Base-by-base conservation (phyloP, 345 rosid genomes). In the Linum tenue region DNA sequence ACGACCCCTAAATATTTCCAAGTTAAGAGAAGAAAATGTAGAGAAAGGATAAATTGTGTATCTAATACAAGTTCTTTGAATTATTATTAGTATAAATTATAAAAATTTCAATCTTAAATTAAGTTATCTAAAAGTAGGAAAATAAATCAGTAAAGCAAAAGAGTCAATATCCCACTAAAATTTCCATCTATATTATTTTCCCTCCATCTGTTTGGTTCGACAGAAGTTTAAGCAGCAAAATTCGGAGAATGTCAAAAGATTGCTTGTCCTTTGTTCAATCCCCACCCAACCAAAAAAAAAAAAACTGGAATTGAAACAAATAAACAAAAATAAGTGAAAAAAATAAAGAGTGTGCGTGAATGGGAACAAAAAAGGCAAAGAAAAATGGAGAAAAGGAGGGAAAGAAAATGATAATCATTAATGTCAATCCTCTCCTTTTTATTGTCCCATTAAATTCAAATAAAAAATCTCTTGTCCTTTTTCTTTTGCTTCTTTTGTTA, bases 141-240 rank as follows among this genome's bases (percentile, higher is more conserved):
- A 22, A 22, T 22, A 22, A 22, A 22, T 22, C 31, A 22, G 31
- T 22, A 22, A 22, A 22, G 31, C 31, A 22, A 22, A 22, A 22
- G 31, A 22, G 31, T 22, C 31, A 22, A 22, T 22, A 7, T 3
- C 53, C 53, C 53, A 15, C 53, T 12, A 48, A 48, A 48, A 48
- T 48, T 48, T 48, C 11, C 53, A 10, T 60, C 70, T 73, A 56
- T 48, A 22, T 22, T 22, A 22, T 22, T 70, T 67, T 70, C 75
- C 84, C 76, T 78, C 88, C 88, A 84, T 78, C 64, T 87, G 92
- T 84, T 79, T 74, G 97, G 88, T 73, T 67, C 68, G 74, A 66
- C 80, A 84, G 83, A 53, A 68, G 76, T 83, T 82, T 70, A 70
- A 82, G 89, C 86, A 85, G 80, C 69, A 73, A 73, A 77, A 76